A percentile compares a stretch with the other conserved stretches of the same genome.
Evolutionary conservation across 2,329 filamentous ascomycete species (phyloP).

Genomic region (Fusarium musae): DNA sequence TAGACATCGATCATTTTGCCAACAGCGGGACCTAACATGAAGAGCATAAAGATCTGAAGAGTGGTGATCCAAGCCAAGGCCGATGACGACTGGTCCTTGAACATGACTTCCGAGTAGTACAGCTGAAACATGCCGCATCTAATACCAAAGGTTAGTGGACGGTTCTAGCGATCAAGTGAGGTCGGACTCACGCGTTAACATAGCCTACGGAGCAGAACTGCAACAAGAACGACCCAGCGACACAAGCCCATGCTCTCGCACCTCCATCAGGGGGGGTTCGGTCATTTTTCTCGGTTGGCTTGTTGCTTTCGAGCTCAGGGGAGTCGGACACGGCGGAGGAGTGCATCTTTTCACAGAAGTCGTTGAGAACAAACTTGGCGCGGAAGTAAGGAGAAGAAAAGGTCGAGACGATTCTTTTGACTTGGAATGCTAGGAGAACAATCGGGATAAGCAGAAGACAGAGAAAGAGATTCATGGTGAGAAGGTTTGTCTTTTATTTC

Average conservation of each 20-base stretch:
- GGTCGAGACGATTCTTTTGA: background rate
- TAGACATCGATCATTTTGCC: background rate
- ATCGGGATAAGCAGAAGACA: background rate
- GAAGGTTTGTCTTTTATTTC: background rate
- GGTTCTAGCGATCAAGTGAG: rapidly evolving
- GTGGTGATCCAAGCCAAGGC: background rate
- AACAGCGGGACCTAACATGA: background rate
- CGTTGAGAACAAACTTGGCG: background rate
- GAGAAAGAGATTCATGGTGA: background rate
- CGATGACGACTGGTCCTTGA: background rate
- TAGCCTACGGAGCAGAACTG: constrained; percentile 1
- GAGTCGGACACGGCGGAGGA: background rate
- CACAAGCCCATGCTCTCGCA: background rate
- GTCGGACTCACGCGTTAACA: background rate
- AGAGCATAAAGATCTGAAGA: background rate
- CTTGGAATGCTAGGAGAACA: background rate
- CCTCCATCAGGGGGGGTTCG: background rate
- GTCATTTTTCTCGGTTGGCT: background rate
- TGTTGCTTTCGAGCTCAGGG: background rate
- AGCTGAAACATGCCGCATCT: constrained; percentile 7
- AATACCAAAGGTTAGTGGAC: background rate
- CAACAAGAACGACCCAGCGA: background rate
- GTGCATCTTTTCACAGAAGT: background rate
- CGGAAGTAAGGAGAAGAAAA: background rate
- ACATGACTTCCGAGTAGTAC: background rate